Percentiles rank a stretch among this genome's conserved stretches.
These are phyloP conservation scores for Yamadazyma olivae DNA, from an alignment of 805 yeast genomes.

Conservation along the genomic window DNA sequence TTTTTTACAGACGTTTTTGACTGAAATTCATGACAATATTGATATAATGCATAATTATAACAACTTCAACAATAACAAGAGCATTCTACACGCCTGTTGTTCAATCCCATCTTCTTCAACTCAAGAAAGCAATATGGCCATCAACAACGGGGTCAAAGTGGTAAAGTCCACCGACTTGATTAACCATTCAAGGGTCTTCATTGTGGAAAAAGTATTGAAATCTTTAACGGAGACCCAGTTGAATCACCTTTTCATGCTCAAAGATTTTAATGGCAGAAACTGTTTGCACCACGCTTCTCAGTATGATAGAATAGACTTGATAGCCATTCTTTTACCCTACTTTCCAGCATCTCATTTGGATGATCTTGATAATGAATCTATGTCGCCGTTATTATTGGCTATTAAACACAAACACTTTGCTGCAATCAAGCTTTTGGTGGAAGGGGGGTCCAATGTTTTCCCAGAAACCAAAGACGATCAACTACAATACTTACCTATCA, in stretches of 20 bases:
- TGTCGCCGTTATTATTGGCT: slow-evolving; percentile 80
- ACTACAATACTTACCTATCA: slow-evolving; percentile 72
- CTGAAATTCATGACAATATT: slow-evolving; percentile 43
- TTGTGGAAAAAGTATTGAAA: slow-evolving; percentile 31
- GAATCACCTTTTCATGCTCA: slow-evolving; percentile 25
- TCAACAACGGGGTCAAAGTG: slow-evolving; percentile 41
- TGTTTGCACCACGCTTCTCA: slow-evolving; percentile 86
- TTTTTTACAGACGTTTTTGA: slow-evolving; percentile 50
- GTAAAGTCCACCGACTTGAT: slow-evolving; percentile 34
- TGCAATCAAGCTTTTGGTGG: slow-evolving; percentile 28
- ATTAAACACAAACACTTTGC: slow-evolving; percentile 64
- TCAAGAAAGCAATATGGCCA: slow-evolving; percentile 33
- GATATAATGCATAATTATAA: slow-evolving; percentile 69
- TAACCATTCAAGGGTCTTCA: slow-evolving; percentile 35
- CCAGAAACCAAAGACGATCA: slow-evolving; percentile 47
- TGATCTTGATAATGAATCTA: slow-evolving; percentile 65
- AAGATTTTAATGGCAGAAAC: slow-evolving; percentile 71
- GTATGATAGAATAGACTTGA: slow-evolving; percentile 43
- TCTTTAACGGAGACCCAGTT: slow-evolving; percentile 15
- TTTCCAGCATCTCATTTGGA: slow-evolving; percentile 40
- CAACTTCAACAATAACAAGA: slow-evolving; percentile 50
- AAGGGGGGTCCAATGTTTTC: slow-evolving; percentile 32
- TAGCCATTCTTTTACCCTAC: slow-evolving; percentile 39
- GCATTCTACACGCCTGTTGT: slow-evolving; percentile 69
- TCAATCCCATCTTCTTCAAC: slow-evolving; percentile 36